Conservation (phyloP, 768 basidiomycete genomes). For the Pleurotus platypus region DNA sequence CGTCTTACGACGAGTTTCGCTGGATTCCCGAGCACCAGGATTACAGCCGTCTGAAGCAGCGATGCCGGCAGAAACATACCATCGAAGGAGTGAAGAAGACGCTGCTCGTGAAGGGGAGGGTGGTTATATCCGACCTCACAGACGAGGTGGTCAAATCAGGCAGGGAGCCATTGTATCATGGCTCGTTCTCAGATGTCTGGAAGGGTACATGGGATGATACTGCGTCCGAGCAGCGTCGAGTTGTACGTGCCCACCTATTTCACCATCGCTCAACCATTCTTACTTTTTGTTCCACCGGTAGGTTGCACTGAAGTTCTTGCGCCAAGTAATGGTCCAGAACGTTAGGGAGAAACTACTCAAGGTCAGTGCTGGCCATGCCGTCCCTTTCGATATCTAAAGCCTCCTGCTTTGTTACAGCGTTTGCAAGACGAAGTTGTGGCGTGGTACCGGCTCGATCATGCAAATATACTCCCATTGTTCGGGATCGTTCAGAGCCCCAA, state of each 20-base stretch:
- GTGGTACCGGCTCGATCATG: slow-evolving; percentile 56
- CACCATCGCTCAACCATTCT: not conserved
- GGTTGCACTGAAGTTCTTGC: slow-evolving; percentile 59
- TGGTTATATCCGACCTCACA: slow-evolving; percentile 50
- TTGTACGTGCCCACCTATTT: slow-evolving; percentile 21
- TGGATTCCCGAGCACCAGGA: slow-evolving; percentile 53
- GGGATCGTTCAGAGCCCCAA: slow-evolving; percentile 49
- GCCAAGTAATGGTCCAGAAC: slow-evolving; percentile 46
- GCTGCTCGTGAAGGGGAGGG: slow-evolving; percentile 43
- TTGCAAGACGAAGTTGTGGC: slow-evolving; percentile 53
- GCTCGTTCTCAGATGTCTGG: slow-evolving; percentile 62
- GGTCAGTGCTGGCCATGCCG: slow-evolving; percentile 23
- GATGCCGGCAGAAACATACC: slow-evolving; percentile 53
- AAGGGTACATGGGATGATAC: slow-evolving; percentile 52
- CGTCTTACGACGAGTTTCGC: slow-evolving; percentile 55
- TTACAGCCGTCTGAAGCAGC: slow-evolving; percentile 51
- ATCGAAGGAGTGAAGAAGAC: slow-evolving; percentile 56
- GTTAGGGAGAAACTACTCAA: slow-evolving; percentile 50
- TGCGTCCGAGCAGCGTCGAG: slow-evolving; percentile 32
- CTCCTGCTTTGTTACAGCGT: slow-evolving; percentile 31
- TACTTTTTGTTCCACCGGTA: slow-evolving; percentile 12
- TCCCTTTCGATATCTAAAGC: not conserved
- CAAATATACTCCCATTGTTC: slow-evolving; percentile 50
- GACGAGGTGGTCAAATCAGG: slow-evolving; percentile 50
- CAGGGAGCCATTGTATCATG: slow-evolving; percentile 44